phyloP scores from a whole-genome alignment of 2,329 filamentous ascomycete genomes.

The Proliferodiscus dingleyae region DNA sequence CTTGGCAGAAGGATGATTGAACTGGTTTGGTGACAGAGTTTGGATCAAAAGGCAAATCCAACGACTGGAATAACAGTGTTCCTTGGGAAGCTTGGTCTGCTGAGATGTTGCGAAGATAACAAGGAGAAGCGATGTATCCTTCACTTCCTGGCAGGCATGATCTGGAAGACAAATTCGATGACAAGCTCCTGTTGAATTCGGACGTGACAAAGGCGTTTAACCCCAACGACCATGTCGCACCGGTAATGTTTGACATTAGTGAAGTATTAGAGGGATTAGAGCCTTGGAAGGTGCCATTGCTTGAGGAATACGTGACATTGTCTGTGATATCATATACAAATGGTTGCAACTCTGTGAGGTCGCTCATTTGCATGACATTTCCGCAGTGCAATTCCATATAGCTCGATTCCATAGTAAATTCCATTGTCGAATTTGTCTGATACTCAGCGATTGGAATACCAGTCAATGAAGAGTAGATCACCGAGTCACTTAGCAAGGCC shows the following conservation, averaged over 20 bases:
- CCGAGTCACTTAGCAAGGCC: not conserved
- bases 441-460: constrained; percentile 8
- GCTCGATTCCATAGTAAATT: constrained; percentile 7
- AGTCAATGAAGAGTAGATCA: constrained; percentile 7
- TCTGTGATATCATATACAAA: not conserved
- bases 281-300: constrained; percentile 6
- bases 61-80: constrained; percentile 7
- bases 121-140: constrained; percentile 7
- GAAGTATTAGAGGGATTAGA: not conserved
- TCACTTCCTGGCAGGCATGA: not conserved
- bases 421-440: constrained; percentile 1
- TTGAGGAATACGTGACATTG: not conserved
- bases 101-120: constrained; percentile 2
- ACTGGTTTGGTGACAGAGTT: not conserved
- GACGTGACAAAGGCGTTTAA: constrained; percentile 5
- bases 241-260: not conserved
- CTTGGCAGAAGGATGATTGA: constrained; percentile 2
- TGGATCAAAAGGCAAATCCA: not conserved
- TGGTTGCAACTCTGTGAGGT: not conserved
- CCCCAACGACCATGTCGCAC: constrained; percentile 7
- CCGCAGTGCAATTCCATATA: constrained; percentile 9
- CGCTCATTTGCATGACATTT: not conserved
- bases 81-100: not conserved
- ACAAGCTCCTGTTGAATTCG: constrained; percentile 2
- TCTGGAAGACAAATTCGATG: not conserved